These are phyloP conservation scores for Penicillium paxilli DNA, from an alignment of 495 filamentous ascomycete species.

Conservation along the genomic window DNA sequence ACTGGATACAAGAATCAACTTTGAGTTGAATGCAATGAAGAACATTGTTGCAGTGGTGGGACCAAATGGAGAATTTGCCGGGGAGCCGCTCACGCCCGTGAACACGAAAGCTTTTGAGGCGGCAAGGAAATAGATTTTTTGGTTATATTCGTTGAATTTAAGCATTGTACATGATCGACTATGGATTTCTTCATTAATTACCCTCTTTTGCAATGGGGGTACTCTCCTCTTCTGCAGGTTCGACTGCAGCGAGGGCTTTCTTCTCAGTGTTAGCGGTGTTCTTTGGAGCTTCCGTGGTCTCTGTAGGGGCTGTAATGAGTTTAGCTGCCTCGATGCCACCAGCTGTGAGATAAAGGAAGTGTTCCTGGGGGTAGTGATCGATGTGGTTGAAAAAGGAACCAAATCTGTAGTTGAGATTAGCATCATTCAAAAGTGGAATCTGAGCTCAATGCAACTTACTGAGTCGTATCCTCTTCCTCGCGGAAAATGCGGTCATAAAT, in stretches of 20 bases:
- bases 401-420: constrained; percentile 51
- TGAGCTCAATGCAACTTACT: constrained; percentile 51
- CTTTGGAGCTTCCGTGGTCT: constrained; percentile 1
- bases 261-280: constrained; percentile 20
- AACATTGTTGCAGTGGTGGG: constrained; percentile 18
- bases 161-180: too few relatives aligned
- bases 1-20: constrained; percentile 19
- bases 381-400: constrained; percentile 81
- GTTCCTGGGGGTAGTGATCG: constrained; percentile 69
- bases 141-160: not conserved
- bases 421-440: not conserved
- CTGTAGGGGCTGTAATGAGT: constrained; percentile 14
- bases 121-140: not conserved
- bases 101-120: constrained; percentile 21
- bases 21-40: constrained; percentile 22
- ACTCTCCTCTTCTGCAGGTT: constrained; percentile 30
- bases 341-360: constrained; percentile 76
- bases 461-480: constrained; percentile 76
- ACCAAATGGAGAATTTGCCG: constrained; percentile 13
- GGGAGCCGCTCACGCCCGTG: constrained; percentile 19
- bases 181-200: constrained; percentile 4
- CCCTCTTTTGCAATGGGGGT: constrained; percentile 19
- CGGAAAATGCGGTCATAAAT: constrained; percentile 92
- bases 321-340: constrained; percentile 58
- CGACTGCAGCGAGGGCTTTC: constrained; percentile 34